Conservation (phyloP, 139 green algal species). For the Diplosphaera chodatii region DNA sequence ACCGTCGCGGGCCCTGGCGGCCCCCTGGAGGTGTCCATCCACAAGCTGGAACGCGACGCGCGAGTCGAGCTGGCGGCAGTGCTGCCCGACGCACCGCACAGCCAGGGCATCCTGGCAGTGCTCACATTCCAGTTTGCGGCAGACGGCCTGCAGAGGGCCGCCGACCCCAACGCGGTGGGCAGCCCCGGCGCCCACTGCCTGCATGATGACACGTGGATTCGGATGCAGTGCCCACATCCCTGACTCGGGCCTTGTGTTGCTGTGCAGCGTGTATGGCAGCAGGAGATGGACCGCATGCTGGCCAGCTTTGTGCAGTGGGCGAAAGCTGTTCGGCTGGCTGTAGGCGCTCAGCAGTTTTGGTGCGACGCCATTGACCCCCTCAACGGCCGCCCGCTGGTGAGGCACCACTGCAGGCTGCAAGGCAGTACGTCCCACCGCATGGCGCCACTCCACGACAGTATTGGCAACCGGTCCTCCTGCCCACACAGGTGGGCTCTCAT, state of each 20-base stretch:
- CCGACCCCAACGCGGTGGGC: not conserved
- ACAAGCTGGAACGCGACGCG: conserved; percentile 17
- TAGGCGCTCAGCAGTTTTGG: conserved; percentile 11
- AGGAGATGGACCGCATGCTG: conserved; percentile 51
- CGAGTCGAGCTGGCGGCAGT: conserved; percentile 14
- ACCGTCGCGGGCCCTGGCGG: not conserved
- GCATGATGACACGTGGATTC: not conserved
- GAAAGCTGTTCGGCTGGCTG: conserved; percentile 2
- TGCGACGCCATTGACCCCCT: conserved; percentile 24
- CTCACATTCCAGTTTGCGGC: conserved; percentile 34
- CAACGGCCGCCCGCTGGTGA: conserved; percentile 22
- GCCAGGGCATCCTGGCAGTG: not conserved
- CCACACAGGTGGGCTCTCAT: not conserved
- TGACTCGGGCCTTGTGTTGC: not conserved
- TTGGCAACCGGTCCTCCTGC: too few relatives aligned
- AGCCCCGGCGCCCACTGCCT: not conserved
- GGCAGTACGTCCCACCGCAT: too few relatives aligned
- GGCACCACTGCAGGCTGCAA: too few relatives aligned
- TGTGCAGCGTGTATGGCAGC: not conserved
- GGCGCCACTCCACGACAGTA: too few relatives aligned
- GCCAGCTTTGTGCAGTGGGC: conserved; percentile 37
- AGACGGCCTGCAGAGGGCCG: conserved; percentile 8
- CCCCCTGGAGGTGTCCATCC: conserved; percentile 30
- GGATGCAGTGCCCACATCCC: too few relatives aligned
- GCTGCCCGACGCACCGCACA: conserved; percentile 19